phyloP scores from a whole-genome alignment of 495 filamentous ascomycete species.

The Penicillium canariense region DNA sequence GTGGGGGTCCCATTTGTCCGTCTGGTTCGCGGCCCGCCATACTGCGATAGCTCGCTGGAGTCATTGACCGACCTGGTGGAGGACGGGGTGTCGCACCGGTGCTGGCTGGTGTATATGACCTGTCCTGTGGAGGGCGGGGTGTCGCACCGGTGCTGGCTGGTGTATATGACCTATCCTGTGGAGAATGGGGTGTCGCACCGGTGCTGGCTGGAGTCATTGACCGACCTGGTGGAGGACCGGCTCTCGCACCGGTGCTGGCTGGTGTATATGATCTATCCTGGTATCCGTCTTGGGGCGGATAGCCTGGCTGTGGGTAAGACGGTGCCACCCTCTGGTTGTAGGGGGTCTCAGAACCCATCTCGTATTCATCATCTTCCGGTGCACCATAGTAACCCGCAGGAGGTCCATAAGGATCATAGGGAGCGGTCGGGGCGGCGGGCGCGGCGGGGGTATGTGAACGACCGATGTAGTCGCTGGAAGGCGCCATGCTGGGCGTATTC shows the following conservation, averaged over 20 bases:
- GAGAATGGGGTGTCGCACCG: not conserved
- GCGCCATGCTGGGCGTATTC: not conserved
- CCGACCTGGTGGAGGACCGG: not conserved
- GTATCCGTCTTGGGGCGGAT: constrained; percentile 15
- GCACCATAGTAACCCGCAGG: constrained; percentile 8
- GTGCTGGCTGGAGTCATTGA: not conserved
- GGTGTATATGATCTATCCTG: constrained; percentile 11
- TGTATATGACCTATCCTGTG: constrained; percentile 6
- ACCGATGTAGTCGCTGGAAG: constrained; percentile 7
- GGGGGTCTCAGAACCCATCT: not conserved
- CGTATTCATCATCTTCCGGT: not conserved
- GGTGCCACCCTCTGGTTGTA: constrained; percentile 2
- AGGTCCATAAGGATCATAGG: constrained; percentile 5
- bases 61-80: constrained; percentile 17
- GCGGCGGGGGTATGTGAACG: not conserved
- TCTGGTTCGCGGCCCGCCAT: constrained; percentile 14
- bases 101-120: constrained; percentile 19
- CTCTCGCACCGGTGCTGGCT: not conserved
- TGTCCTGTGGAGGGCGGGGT: not conserved
- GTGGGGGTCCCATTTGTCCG: constrained; percentile 8
- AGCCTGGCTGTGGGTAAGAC: constrained; percentile 5
- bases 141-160: constrained; percentile 11
- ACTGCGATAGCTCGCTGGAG: constrained; percentile 21
- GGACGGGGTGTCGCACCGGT: constrained; percentile 6
- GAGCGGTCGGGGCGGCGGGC: not conserved